Evolutionary conservation across 2,329 filamentous ascomycete genomes (phyloP).

Genomic region (Colletotrichum neosansevieriae): DNA sequence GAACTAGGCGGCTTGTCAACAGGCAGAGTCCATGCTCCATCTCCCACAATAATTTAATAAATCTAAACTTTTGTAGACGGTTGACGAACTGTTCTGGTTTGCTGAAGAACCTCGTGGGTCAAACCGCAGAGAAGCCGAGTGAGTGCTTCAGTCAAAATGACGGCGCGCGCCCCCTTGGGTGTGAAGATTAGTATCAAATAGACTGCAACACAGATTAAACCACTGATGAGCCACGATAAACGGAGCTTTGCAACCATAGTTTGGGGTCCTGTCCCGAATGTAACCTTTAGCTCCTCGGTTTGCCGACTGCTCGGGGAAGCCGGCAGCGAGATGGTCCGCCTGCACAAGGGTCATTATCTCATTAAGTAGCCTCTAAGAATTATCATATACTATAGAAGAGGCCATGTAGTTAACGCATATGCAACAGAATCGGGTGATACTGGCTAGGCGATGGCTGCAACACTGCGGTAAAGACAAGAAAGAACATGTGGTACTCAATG

Average conservation of each 20-base stretch:
- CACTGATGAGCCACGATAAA: not conserved
- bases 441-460: not conserved
- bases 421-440: not conserved
- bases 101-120: not conserved
- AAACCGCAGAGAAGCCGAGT: not conserved
- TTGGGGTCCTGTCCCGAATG: conserved; percentile 2
- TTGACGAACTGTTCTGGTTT: not conserved
- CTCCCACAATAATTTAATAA: not conserved
- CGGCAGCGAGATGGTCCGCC: not conserved
- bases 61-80: not conserved
- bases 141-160: not conserved
- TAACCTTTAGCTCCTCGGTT: no score
- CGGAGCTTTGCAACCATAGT: not conserved
- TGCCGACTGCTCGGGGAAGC: conserved; percentile 1
- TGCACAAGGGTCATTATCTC: not conserved
- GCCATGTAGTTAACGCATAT: not conserved
- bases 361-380: not conserved
- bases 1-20: no score
- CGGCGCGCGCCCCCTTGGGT: not conserved
- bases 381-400: no score
- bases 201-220: not conserved
- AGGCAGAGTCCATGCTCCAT: no score
- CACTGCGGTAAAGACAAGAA: not conserved
- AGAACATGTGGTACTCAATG: no score
- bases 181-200: not conserved